phyloP scores from a whole-genome alignment of 352 stramenopile genomes.

The Pythium vanterpoolii region DNA sequence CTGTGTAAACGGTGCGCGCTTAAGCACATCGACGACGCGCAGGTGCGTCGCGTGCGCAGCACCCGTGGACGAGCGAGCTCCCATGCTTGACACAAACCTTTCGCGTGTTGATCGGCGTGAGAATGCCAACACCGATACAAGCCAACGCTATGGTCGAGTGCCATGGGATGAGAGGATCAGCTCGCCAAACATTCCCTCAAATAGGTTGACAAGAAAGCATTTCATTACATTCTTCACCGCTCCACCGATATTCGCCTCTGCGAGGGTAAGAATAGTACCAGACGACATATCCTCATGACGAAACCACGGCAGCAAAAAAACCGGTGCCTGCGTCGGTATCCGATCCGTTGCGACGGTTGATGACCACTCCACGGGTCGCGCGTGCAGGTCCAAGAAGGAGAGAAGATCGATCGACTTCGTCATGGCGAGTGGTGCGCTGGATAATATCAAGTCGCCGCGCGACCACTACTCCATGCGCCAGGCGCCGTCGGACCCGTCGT shows the following conservation, averaged over 20 bases:
- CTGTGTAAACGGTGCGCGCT: constrained; percentile 61
- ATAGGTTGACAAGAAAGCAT: no score
- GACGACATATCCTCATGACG: background rate
- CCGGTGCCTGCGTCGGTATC: constrained; percentile 4
- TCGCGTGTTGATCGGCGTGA: no score
- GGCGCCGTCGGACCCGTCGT: constrained; percentile 35
- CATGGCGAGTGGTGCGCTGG: constrained; percentile 24
- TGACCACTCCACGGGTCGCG: background rate
- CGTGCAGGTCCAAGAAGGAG: background rate
- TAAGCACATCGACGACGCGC: constrained; percentile 31
- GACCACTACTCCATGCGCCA: constrained; percentile 29
- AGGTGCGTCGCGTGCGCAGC: background rate
- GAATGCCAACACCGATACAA: no score
- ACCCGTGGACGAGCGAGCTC: background rate
- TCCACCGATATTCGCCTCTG: no score
- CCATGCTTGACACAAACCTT: no score
- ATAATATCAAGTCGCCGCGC: constrained; percentile 57
- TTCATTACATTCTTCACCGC: no score
- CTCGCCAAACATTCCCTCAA: no score
- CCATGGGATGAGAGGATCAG: no score
- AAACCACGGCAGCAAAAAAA: background rate
- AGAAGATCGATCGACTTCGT: background rate
- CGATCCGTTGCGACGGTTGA: background rate
- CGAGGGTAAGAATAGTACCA: no score
- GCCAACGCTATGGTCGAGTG: no score